phyloP scores from a whole-genome alignment of 495 filamentous ascomycete species.

The Rhypophila decipiens region DNA sequence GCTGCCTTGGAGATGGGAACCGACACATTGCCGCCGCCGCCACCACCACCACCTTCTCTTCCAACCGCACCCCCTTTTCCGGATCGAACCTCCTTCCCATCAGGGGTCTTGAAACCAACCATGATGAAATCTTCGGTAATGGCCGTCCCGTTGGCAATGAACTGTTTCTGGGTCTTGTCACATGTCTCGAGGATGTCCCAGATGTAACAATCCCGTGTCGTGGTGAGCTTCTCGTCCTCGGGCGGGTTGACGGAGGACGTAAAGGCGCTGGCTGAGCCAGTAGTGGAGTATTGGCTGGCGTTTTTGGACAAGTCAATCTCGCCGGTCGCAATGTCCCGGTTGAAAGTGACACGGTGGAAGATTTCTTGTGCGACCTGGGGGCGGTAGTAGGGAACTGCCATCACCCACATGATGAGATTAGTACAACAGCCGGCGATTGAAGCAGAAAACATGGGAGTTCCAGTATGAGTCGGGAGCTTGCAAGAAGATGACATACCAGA shows the following conservation, averaged over 20 bases:
- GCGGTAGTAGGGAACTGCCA: constrained; percentile 56
- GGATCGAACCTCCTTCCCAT: no score
- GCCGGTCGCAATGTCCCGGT: constrained; percentile 52
- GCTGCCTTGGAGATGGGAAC: no score
- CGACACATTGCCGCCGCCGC: no score
- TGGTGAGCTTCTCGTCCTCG: not conserved
- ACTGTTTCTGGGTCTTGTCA: constrained; percentile 36
- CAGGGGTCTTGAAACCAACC: no score
- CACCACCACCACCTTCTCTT: no score
- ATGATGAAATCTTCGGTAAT: constrained; percentile 25
- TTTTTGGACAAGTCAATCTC: constrained; percentile 9
- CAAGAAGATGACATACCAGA: not conserved
- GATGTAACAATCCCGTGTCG: constrained; percentile 7
- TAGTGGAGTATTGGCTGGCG: constrained; percentile 2
- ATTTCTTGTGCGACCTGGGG: constrained; percentile 30
- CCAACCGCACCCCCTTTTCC: no score
- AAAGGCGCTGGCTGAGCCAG: not conserved
- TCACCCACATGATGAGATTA: no score
- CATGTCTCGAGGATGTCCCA: constrained; percentile 32
- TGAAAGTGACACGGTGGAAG: constrained; percentile 36
- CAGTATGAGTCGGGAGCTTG: no score
- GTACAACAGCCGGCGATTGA: no score
- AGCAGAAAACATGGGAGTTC: not conserved
- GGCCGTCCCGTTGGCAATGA: constrained; percentile 26
- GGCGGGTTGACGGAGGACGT: not conserved